Base-by-base conservation (phyloP, 1,284 basidiomycete species). In the Vanrija pseudolonga region DNA sequence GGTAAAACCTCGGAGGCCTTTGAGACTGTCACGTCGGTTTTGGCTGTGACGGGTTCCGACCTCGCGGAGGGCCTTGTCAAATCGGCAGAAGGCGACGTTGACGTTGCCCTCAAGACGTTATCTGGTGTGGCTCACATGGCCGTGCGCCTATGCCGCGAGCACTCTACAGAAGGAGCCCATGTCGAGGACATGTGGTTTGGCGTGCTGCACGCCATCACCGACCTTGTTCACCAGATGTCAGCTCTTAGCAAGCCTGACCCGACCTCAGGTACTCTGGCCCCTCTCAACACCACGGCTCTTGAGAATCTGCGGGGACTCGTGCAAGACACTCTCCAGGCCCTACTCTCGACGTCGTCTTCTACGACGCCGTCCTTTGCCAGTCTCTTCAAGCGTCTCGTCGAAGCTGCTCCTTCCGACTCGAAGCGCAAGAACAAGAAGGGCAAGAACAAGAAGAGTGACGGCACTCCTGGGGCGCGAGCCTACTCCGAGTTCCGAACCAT, bases 401-500 rank as follows among this genome's bases (percentile, higher is more conserved):
- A 89, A 61, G 63, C 68, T 0, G 57, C 64, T 3, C 68, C 71
- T 8, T 53, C 67, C 36, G 26, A 9, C 24, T 39, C 39, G 20
- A 49, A 49, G 52, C 20, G 32, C 19, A 51, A 51, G 42, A 45
- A 40, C 38, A 18, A 40, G 14, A 48, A 45, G 50, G 42, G 23
- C 19, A 43, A 43, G 19, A 24, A 47, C 32, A 38, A 20, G 36
- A 38, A 38, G 45, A 11, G 9, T 15, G n/a, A 72, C 79, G 9
- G 73, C 74, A 36, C 44, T 14, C 41, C 41, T 6, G 44, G 83
- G 83, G 41, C 51, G 12, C n/a, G 67, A 18, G 85, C 87, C 6
- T 98, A 98, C 72, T 85, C 87, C 32, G 93, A 98, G 73, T 95
- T 98, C 75, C 83, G 92, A 43, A 83, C 85, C 4, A 92, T 98